These are phyloP conservation scores for Paraphoma chrysanthemicola DNA, from an alignment of 2,329 filamentous ascomycete species.

Conservation along the genomic window DNA sequence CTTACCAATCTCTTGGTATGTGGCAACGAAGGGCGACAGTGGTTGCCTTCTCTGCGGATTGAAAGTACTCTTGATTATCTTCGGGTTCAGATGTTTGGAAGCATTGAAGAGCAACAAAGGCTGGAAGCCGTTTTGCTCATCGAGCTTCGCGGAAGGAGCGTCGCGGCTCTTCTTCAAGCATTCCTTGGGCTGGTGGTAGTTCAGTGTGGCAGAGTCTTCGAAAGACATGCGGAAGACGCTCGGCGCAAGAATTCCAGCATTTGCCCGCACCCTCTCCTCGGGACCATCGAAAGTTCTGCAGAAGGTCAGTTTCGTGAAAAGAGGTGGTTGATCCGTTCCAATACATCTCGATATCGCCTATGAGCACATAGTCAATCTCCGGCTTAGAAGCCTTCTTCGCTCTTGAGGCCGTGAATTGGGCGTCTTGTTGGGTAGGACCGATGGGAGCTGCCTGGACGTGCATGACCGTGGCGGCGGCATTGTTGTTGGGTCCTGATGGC, in stretches of 20 bases:
- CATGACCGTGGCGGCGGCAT: too few relatives aligned
- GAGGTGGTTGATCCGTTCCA: too few relatives aligned
- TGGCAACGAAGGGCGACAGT: background rate
- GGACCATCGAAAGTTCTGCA: background rate
- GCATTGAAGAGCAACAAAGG: background rate
- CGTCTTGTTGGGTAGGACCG: too few relatives aligned
- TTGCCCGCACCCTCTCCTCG: background rate
- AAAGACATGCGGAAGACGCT: background rate
- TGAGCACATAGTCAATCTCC: too few relatives aligned
- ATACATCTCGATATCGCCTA: too few relatives aligned
- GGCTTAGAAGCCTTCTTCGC: too few relatives aligned
- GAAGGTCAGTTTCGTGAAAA: too few relatives aligned
- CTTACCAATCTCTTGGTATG: background rate
- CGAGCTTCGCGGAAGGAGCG: background rate
- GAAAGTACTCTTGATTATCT: background rate
- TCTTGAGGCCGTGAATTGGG: too few relatives aligned
- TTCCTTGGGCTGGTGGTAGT: background rate
- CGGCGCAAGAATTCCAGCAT: background rate
- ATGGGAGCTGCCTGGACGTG: too few relatives aligned
- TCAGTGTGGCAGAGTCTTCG: background rate
- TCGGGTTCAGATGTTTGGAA: background rate
- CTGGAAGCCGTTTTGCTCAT: background rate
- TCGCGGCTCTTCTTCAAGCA: background rate
- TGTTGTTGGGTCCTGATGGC: too few relatives aligned
- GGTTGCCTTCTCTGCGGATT: background rate